phyloP scores from a whole-genome alignment of 2,329 filamentous ascomycete species.

The Epichloe coenophiala region DNA sequence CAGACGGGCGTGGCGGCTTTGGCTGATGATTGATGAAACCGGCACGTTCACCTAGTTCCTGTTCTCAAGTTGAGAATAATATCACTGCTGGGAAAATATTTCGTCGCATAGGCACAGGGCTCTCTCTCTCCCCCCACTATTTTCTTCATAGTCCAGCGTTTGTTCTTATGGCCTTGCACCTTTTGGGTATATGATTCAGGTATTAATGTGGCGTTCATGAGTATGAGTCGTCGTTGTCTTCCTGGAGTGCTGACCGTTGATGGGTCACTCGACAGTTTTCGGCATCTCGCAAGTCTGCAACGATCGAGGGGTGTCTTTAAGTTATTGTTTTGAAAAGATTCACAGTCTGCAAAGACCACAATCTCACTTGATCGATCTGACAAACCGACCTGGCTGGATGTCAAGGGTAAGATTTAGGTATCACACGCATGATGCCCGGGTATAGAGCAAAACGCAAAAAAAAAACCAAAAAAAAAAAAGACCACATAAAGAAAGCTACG shows the following conservation, averaged over 20 bases:
- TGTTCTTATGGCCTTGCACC: not conserved
- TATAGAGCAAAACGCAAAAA: not conserved
- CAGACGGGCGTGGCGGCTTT: not conserved
- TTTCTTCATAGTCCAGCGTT: not conserved
- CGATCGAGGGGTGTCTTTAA: not conserved
- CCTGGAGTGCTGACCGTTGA: not conserved
- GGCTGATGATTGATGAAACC: too few relatives aligned
- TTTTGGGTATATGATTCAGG: not conserved
- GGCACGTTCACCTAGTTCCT: too few relatives aligned
- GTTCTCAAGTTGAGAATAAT: too few relatives aligned
- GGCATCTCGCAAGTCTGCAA: not conserved
- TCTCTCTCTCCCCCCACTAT: not conserved
- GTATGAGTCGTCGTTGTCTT: not conserved
- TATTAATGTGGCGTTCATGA: not conserved
- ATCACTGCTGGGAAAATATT: too few relatives aligned
- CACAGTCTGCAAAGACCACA: constrained; percentile 2
- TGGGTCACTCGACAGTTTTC: not conserved
- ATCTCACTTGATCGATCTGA: not conserved
- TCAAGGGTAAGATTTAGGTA: not conserved
- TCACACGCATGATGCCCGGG: not conserved
- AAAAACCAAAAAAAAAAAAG: too few relatives aligned
- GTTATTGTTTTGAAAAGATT: not conserved
- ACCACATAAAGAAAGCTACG: too few relatives aligned
- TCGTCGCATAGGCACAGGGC: too few relatives aligned
- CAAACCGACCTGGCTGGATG: not conserved